Base-by-base conservation (phyloP, 768 basidiomycete species). In the Boletales sp. region DNA sequence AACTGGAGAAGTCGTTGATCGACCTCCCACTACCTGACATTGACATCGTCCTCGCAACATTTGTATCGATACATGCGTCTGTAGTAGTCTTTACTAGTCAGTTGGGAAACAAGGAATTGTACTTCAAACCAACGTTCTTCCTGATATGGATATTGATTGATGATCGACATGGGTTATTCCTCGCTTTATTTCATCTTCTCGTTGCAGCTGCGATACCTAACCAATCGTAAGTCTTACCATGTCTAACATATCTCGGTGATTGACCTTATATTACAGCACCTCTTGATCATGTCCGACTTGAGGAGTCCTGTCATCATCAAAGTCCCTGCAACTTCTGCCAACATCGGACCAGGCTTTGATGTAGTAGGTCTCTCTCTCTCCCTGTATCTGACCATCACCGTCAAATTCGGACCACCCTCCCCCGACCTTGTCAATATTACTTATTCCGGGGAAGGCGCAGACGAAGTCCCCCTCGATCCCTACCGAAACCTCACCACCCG, bases 291-390 rank as follows among this genome's bases (percentile, higher is more conserved):
- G 68, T 41, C 59, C 25, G 38, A 41, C 37, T 21, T 46, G 53
- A 56, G 57, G 44, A 48, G 37, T n/a, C 44, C 60, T 11, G 80
- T 93, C 70, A 77, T 74, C 34, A 91, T 99, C 69, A 81, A 77
- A 55, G 87, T 98, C 46, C 95, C 95, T 10, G 93, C 93, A n/a
- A 97, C 95, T 2, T 94, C 94, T 55, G 95, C 95, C 57, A 99
- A 99, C 74, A 94, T 99, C 63, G 95, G 95, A 3, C 95, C 95
- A 36, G 95, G 95, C 21, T 99, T 99, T 70, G 96, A 99, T 68
- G 96, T 98, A 55, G 93, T 97, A 57, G 96, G 96, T n/a, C 86
- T 99, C 55, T 94, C 95, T 0, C 83, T 98, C 19, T 92, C 91
- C 1, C 81, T 96, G 30, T 78, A 85, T 57, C 80, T 97, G 58